Evolutionary conservation across 2,329 filamentous ascomycete species (phyloP).

Genomic region (Paramyrothecium roridum): DNA sequence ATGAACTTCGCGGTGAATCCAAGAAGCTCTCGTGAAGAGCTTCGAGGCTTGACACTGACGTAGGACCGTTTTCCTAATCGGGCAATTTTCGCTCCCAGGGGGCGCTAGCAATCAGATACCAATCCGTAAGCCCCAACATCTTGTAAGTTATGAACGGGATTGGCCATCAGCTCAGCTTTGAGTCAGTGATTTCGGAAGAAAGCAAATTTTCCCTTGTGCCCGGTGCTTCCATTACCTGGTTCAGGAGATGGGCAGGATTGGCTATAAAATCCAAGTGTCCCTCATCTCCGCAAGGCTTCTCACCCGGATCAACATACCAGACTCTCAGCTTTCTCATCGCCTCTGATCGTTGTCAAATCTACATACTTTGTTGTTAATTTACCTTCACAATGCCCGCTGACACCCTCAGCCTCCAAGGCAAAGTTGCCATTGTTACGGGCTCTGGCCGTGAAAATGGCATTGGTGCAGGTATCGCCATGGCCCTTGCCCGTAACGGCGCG

Average conservation of each 20-base stretch:
- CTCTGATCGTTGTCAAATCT: background rate
- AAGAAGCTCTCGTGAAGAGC: too few species aligned
- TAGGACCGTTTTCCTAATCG: conserved; percentile 6
- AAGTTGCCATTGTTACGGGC: conserved; percentile 42
- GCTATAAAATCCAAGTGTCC: background rate
- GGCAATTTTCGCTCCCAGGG: background rate
- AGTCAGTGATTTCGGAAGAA: background rate
- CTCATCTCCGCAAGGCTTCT: background rate
- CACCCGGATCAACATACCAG: background rate
- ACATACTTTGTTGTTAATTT: background rate
- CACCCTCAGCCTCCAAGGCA: conserved; percentile 33
- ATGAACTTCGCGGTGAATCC: too few species aligned
- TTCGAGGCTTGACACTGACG: background rate
- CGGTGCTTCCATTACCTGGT: too few species aligned
- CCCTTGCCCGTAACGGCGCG: conserved; percentile 37
- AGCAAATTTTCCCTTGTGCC: too few species aligned
- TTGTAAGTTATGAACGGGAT: background rate
- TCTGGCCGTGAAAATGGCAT: conserved; percentile 41
- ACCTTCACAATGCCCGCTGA: conserved; percentile 24
- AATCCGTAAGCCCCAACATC: background rate
- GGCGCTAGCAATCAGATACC: background rate
- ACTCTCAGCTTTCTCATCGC: background rate
- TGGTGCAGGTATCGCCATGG: conserved; percentile 36
- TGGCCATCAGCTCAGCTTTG: background rate
- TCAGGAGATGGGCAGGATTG: background rate